Percentiles rank a stretch among this genome's conserved stretches.
These are phyloP conservation scores for Macrophomina tecta DNA, from an alignment of 2,329 filamentous ascomycete genomes.

Conservation along the genomic window DNA sequence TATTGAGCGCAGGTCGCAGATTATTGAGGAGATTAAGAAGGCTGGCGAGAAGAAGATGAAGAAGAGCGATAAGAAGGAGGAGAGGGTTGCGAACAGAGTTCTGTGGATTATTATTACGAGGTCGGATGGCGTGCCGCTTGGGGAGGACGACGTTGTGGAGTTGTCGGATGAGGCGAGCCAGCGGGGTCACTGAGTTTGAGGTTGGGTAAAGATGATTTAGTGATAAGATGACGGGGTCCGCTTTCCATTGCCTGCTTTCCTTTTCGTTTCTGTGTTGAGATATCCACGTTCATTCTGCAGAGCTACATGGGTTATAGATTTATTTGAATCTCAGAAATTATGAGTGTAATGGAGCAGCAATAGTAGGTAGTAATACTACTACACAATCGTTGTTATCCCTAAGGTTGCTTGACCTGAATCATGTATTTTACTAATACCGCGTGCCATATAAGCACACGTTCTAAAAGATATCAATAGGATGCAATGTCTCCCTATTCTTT, in stretches of 20 bases:
- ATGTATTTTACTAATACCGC: too few relatives aligned
- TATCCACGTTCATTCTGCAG: constrained; percentile 11
- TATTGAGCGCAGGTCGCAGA: constrained; percentile 4
- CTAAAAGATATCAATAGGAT: too few relatives aligned
- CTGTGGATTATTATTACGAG: constrained; percentile 21
- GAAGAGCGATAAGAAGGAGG: constrained; percentile 25
- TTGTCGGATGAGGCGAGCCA: neutral
- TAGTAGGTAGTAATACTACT: too few relatives aligned
- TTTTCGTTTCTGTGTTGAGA: neutral
- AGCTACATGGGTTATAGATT: neutral
- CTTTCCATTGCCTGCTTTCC: neutral
- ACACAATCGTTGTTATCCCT: too few relatives aligned
- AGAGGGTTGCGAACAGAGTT: constrained; percentile 20
- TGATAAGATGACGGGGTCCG: too few relatives aligned
- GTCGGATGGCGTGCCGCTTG: neutral
- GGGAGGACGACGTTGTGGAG: constrained; percentile 12
- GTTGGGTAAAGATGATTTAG: neutral
- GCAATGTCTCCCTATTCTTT: too few relatives aligned
- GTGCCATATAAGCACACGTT: too few relatives aligned
- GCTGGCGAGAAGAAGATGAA: constrained; percentile 25
- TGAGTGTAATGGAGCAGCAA: too few relatives aligned
- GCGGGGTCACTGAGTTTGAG: neutral
- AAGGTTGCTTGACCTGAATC: too few relatives aligned
- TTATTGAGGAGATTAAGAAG: constrained; percentile 21
- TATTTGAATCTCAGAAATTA: too few relatives aligned